phyloP scores from a whole-genome alignment of 164 flowering plant genomes.

The Dillenia turbinata region DNA sequence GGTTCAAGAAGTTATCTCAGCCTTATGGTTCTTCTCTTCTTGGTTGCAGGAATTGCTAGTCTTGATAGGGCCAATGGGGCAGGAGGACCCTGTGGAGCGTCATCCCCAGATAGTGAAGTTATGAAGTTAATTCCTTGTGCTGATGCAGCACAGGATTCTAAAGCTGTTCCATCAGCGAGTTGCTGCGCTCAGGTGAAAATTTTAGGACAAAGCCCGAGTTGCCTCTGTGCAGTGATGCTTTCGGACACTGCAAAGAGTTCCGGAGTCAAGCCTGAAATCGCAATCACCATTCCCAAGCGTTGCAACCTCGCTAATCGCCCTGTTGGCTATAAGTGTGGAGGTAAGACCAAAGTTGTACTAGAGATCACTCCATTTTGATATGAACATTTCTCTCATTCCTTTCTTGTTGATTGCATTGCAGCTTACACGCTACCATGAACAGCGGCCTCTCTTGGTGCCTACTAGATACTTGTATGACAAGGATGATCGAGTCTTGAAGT shows the following conservation, averaged over 20 bases:
- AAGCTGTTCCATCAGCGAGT: constrained; percentile 20
- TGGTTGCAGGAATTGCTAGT: constrained; percentile 11
- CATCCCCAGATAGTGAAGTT: constrained; percentile 36
- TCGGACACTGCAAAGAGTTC: constrained; percentile 48
- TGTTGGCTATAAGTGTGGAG: constrained; percentile 73
- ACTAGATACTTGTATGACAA: neutral
- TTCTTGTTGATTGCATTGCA: constrained; percentile 25
- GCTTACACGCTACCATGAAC: constrained; percentile 54
- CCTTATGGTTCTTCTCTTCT: neutral
- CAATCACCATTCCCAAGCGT: constrained; percentile 69
- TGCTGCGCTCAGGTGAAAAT: constrained; percentile 41
- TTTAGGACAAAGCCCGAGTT: constrained; percentile 53
- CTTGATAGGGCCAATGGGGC: constrained; percentile 11
- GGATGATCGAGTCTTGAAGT: neutral
- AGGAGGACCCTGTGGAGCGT: constrained; percentile 31
- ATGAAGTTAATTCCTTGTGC: constrained; percentile 44
- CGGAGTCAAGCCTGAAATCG: constrained; percentile 53
- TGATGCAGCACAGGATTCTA: constrained; percentile 29
- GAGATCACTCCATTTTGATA: too few species aligned
- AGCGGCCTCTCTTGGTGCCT: neutral
- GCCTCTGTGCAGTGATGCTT: constrained; percentile 78
- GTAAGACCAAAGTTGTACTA: constrained; percentile 15
- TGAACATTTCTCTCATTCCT: neutral
- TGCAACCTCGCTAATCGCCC: constrained; percentile 81
- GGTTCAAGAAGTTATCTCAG: too few species aligned